Evolutionary conservation across 805 yeast species (phyloP), one percentile per base, ranked within the genome.

Genomic region (Teunomyces kruisii): DNA sequence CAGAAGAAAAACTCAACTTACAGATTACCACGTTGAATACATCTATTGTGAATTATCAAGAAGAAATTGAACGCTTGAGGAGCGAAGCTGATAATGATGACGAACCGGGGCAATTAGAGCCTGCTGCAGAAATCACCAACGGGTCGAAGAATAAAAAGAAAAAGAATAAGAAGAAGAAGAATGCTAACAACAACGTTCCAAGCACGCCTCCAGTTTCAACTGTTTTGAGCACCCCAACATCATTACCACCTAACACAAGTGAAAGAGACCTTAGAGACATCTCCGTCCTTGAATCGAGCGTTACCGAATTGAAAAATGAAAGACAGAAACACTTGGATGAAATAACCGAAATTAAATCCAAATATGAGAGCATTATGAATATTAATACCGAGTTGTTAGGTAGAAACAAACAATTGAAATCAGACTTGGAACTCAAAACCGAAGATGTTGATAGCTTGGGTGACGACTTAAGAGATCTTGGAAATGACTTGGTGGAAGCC

Each of bases 401-500:
- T 8, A 54, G 55, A 19, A 40, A 59, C 32, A 45, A 47, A 32
- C 33, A 38, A 4, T 27, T 66, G 3, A 67, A 60, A 26, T 43
- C 52, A 3, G 62, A 65, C 6, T 45, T 80, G n/a, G 64, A 61
- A 28, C 38, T 57, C 7, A 81, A 81, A 48, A 46, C 57, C 9
- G 86, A 80, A 44, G 96, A 90, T 56, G 67, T 89, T 13, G 89
- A 81, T 39, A 75, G 72, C 42, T 71, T 86, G 42, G 79, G 83
- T 55, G 97, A 89, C 46, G 87, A 85, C 88, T 61, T 91, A 43
- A 76, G 76, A 50, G 81, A 79, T 45, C 74, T 90, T 22, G 97
- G 97, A 1, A 79, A 86, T 55, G 95, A 88, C 40, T 70, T 90
- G 6, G 95, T 90, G 1, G 76, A 78, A 4, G 80, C 89, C 0